Conservation (phyloP, 768 basidiomycete species). For the Leccinellum luteum region DNA sequence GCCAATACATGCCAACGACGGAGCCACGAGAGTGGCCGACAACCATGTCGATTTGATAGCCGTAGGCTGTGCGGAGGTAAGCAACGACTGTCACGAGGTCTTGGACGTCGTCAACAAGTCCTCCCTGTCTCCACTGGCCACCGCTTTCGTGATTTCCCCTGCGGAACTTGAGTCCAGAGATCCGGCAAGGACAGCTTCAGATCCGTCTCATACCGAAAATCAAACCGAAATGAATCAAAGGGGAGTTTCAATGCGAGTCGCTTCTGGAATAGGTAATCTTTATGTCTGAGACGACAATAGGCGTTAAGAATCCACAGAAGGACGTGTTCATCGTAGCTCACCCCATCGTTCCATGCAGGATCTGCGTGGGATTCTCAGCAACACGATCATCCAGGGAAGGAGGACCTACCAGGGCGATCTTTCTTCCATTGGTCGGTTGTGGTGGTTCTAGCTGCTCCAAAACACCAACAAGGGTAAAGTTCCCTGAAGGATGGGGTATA, state of each 20-base stretch:
- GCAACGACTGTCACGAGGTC: constrained; percentile 67
- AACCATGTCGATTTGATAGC: constrained; percentile 66
- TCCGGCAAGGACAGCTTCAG: constrained; percentile 1
- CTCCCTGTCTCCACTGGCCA: constrained; percentile 62
- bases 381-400: constrained; percentile 3
- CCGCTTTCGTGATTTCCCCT: constrained; percentile 79
- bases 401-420: constrained; percentile 60
- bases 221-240: constrained; percentile 81
- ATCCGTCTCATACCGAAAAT: constrained; percentile 64
- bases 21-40: constrained; percentile 81
- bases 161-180: constrained; percentile 3
- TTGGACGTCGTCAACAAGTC: constrained; percentile 55
- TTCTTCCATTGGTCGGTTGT: constrained; percentile 52
- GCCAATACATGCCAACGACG: constrained; percentile 65
- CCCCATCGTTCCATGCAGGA: constrained; percentile 81
- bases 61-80: constrained; percentile 55
- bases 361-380: constrained; percentile 42
- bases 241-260: constrained; percentile 62
- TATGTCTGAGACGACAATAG: constrained; percentile 53
- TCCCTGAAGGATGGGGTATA: constrained; percentile 50
- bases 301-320: background rate
- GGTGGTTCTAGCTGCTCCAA: constrained; percentile 58
- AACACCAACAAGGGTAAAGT: constrained; percentile 51
- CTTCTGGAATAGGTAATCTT: constrained; percentile 81
- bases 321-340: constrained; percentile 31